Evolutionary conservation across 345 rosid genomes (phyloP).

Genomic region (Arabis hirsuta): DNA sequence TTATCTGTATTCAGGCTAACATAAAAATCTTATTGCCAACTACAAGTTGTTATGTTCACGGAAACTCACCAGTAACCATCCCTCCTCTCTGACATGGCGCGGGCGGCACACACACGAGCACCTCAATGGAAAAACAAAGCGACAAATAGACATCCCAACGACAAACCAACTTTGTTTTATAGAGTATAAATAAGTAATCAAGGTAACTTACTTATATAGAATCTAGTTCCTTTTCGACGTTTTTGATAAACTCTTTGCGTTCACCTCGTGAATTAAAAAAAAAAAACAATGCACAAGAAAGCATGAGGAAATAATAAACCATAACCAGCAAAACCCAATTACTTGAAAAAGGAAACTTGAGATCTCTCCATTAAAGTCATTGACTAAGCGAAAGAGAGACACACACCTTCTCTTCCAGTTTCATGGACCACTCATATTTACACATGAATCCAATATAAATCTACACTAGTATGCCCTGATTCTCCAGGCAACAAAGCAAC

Average conservation of each 20-base stretch:
- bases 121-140: neutral
- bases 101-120: neutral
- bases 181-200: constrained; percentile 1
- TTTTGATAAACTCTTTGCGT: constrained; percentile 25
- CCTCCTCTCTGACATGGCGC: constrained; percentile 10
- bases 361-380: constrained; percentile 2
- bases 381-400: constrained; percentile 1
- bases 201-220: constrained; percentile 33
- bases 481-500: constrained; percentile 37
- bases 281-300: constrained; percentile 14
- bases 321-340: neutral
- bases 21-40: too few relatives aligned
- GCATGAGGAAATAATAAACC: constrained; percentile 18
- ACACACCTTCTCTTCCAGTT: constrained; percentile 30
- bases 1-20: too few relatives aligned
- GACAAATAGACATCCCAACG: neutral
- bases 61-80: constrained; percentile 8
- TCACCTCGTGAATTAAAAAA: constrained; percentile 31
- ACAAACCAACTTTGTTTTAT: constrained; percentile 1
- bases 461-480: constrained; percentile 28
- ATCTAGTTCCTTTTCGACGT: constrained; percentile 16
- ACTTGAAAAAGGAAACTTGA: neutral
- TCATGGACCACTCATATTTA: constrained; percentile 16
- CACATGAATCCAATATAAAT: constrained; percentile 32
- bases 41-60: neutral